Evolutionary conservation across 2,329 filamentous ascomycete genomes (phyloP), one percentile per base, ranked within the genome.

Genomic region (Hymenoscyphus albidus): DNA sequence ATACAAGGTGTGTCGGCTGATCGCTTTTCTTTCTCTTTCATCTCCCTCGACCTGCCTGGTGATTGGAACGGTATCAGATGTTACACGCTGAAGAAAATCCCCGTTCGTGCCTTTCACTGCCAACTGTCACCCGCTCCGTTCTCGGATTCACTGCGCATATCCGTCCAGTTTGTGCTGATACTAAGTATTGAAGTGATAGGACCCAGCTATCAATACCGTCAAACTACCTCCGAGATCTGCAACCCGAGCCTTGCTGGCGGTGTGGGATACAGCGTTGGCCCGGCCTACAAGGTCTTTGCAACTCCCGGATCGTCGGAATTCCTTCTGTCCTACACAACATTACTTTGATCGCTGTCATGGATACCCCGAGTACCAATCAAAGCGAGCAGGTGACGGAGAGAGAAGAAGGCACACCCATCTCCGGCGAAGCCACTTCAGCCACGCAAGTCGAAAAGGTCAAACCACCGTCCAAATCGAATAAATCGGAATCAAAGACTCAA

Each of bases 291-390:
- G 31, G 58, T 56, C 44, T 32, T 32, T 61, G 31, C 58, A 39
- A 59, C 55, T 61, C 32, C 59, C 54, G 42, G 40, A 58, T 12
- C 22, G n/a, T 59, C 54, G 32, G 59, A 62, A 54, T 59, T 18
- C 18, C 5, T 27, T 40, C 59, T 59, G 42, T 59, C 42, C 39
- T 42, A 62, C 59, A n/a, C 42, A 62, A 59, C n/a, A 56, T 32
- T 39, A 13, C 9, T n/a, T 48, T 22, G 54, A 40, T 14, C 59
- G 32, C n/a, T 10, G 31, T 57, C 44, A 65, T 65, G 63, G 63
- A 65, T 65, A 65, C 63, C 22, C 63, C 63, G 32, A 65, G 56
- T 51, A 65, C 63, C 55, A 59, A 59, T 56, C 63, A 65, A 48
- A 65, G 63, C 39, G 60, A 65, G 22, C 63, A 55, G 39, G 63